phyloP scores from a whole-genome alignment of 768 basidiomycete species.

The Galerina sulciceps region DNA sequence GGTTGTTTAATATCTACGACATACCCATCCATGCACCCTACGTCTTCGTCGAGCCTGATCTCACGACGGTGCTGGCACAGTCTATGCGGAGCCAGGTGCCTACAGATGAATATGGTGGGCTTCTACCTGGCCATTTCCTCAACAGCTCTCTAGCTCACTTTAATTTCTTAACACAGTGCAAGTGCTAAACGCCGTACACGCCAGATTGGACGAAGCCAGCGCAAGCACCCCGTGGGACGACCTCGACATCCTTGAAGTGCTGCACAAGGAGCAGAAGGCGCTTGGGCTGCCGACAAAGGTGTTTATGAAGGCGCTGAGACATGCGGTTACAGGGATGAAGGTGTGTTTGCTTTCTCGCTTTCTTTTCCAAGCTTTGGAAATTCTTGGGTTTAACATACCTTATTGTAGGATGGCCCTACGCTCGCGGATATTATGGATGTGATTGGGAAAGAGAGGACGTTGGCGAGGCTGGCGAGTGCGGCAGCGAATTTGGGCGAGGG shows the following conservation, averaged over 20 bases:
- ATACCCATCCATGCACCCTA: conserved; percentile 71
- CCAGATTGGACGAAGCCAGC: conserved; percentile 34
- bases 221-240: conserved; percentile 33
- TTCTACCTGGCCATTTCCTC: background rate
- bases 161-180: conserved; percentile 24
- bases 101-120: conserved; percentile 48
- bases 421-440: conserved; percentile 48
- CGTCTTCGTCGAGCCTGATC: conserved; percentile 77
- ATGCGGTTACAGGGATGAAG: conserved; percentile 84
- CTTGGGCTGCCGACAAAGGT: conserved; percentile 46
- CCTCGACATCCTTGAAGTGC: conserved; percentile 26
- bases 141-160: background rate
- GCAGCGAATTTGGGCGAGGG: too few species aligned
- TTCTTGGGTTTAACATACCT: background rate
- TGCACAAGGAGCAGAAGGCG: conserved; percentile 49
- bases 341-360: conserved; percentile 40
- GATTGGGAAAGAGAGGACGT: conserved; percentile 45
- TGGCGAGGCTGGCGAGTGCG: conserved; percentile 32
- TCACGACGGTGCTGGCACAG: conserved; percentile 55
- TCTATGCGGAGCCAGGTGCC: conserved; percentile 52
- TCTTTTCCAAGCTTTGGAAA: background rate
- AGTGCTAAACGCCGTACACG: conserved; percentile 34
- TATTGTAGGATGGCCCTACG: conserved; percentile 50
- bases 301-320: conserved; percentile 76
- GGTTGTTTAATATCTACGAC: conserved; percentile 72